Evolutionary conservation across 495 filamentous ascomycete genomes (phyloP).

Genomic region (Aspergillus ellipticus): DNA sequence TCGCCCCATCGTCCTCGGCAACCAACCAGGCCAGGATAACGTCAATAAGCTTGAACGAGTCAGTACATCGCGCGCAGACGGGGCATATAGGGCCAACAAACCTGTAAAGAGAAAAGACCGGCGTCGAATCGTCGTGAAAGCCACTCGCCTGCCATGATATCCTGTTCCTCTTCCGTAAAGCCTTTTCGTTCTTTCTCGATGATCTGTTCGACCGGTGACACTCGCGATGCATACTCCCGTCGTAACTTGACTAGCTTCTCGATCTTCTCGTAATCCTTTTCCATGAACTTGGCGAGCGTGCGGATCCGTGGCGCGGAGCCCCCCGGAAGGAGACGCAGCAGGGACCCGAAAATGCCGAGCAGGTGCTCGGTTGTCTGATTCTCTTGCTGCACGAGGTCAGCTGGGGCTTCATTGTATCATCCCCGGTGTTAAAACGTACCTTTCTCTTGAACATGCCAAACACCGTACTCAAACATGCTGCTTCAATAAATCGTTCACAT

Average conservation of each 20-base stretch:
- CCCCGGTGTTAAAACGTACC: constrained; percentile 25
- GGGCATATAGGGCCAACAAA: constrained; percentile 8
- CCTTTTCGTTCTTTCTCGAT: constrained; percentile 55
- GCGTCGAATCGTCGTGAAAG: constrained; percentile 81
- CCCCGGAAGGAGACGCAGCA: constrained; percentile 75
- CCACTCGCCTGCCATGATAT: constrained; percentile 72
- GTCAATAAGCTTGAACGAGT: constrained; percentile 60
- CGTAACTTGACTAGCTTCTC: constrained; percentile 65
- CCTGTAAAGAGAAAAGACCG: constrained; percentile 79
- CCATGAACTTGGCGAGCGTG: constrained; percentile 88
- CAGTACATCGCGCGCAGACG: not conserved
- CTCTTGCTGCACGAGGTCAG: constrained; percentile 52
- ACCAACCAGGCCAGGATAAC: constrained; percentile 87
- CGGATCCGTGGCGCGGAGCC: constrained; percentile 78
- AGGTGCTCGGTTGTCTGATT: constrained; percentile 73
- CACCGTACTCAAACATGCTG: constrained; percentile 75
- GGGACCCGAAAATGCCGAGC: constrained; percentile 79
- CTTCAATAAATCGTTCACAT: constrained; percentile 74
- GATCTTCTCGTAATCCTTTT: constrained; percentile 88
- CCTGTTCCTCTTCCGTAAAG: constrained; percentile 52
- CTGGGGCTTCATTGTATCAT: not conserved
- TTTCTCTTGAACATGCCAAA: constrained; percentile 93
- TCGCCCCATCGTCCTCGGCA: constrained; percentile 83
- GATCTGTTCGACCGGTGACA: constrained; percentile 62
- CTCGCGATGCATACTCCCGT: constrained; percentile 62